Conservation (phyloP, 768 basidiomycete species). For the Boletus rex-veris region DNA sequence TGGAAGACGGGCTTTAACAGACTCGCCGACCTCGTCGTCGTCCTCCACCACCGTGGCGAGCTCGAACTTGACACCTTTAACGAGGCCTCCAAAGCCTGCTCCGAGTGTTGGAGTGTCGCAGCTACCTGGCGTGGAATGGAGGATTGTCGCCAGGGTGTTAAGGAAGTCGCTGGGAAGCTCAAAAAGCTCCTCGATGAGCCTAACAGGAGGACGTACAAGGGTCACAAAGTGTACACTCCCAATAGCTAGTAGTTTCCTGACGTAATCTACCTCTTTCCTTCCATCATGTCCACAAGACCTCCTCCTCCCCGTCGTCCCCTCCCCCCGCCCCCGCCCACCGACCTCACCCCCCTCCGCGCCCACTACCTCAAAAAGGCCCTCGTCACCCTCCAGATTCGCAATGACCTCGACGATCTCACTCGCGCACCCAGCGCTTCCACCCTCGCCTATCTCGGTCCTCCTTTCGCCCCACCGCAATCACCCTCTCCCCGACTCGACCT, state of each 20-base stretch:
- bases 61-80: constrained; percentile 76
- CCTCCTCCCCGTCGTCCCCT: constrained; percentile 8
- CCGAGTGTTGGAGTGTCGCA: constrained; percentile 77
- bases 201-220: constrained; percentile 29
- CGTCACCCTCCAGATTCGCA: constrained; percentile 76
- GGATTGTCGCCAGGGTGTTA: constrained; percentile 59
- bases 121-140: constrained; percentile 67
- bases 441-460: constrained; percentile 84
- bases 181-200: constrained; percentile 43
- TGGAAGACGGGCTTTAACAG: constrained; percentile 69
- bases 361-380: constrained; percentile 99
- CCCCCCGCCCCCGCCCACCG: not conserved
- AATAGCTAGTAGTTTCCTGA: constrained; percentile 13
- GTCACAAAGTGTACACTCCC: constrained; percentile 33
- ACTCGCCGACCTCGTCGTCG: constrained; percentile 69
- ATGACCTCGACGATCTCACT: constrained; percentile 72
- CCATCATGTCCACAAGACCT: not conserved
- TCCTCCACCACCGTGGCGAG: constrained; percentile 62
- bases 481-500: constrained; percentile 61
- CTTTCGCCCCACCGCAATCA: constrained; percentile 73
- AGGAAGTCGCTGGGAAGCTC: constrained; percentile 57
- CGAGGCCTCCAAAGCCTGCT: constrained; percentile 57
- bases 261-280: constrained; percentile 10
- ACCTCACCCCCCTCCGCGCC: constrained; percentile 82
- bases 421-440: constrained; percentile 51